phyloP scores from a whole-genome alignment of 768 basidiomycete species.

The Tremella fuciformis region DNA sequence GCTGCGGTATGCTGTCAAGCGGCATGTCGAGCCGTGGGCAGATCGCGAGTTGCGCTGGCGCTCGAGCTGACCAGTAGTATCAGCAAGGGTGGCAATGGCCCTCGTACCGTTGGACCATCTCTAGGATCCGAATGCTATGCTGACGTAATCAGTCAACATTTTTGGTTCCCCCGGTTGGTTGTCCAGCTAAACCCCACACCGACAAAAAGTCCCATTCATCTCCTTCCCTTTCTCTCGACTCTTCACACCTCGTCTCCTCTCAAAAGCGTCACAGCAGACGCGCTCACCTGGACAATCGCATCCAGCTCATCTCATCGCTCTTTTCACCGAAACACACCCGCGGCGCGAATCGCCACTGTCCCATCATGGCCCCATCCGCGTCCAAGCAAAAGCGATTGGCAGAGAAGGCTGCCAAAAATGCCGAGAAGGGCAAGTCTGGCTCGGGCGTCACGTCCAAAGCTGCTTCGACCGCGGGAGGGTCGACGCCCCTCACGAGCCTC shows the following conservation, averaged over 20 bases:
- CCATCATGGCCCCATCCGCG: slow-evolving; percentile 52
- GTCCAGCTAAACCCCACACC: no score
- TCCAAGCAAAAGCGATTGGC: slow-evolving; percentile 81
- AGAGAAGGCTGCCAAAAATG: slow-evolving; percentile 70
- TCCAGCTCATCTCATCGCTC: neutral
- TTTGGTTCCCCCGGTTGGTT: neutral
- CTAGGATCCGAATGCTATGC: neutral
- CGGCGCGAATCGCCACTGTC: neutral
- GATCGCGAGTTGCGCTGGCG: neutral
- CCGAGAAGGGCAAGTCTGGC: slow-evolving; percentile 48
- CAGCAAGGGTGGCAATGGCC: slow-evolving; percentile 2
- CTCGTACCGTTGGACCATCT: neutral
- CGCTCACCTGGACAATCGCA: neutral
- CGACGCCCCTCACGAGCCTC: slow-evolving; percentile 78
- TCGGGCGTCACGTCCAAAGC: slow-evolving; percentile 61
- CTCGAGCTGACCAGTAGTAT: neutral
- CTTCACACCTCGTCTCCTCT: slow-evolving; percentile 4
- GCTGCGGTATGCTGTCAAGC: neutral
- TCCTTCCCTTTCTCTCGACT: slow-evolving; percentile 1
- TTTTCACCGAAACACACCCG: neutral
- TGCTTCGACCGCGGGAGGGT: slow-evolving; percentile 63
- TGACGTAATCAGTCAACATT: slow-evolving; percentile 13
- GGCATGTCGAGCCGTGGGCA: neutral
- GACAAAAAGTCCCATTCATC: neutral
- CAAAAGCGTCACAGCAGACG: neutral